A percentile compares a stretch with the other conserved stretches of the same genome.
Conservation (phyloP, 2,329 filamentous ascomycete species). For the Colletotrichum gloeosporioides region DNA sequence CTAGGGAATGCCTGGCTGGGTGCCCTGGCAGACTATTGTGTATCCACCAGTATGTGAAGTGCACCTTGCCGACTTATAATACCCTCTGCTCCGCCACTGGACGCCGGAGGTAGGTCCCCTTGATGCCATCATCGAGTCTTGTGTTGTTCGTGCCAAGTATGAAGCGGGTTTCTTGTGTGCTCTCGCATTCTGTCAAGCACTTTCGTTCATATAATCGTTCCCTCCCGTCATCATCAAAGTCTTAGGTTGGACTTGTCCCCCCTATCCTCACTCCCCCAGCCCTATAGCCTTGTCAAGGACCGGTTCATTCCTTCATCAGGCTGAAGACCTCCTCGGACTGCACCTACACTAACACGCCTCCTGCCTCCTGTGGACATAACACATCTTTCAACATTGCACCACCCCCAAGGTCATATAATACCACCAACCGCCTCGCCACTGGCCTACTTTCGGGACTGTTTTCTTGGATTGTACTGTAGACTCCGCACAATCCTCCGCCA, state of each 20-base stretch:
- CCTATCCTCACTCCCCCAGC: background rate
- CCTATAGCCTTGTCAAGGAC: background rate
- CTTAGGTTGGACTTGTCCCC: background rate
- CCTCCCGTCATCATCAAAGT: background rate
- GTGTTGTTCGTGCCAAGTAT: background rate
- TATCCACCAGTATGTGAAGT: background rate
- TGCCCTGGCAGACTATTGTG: slow-evolving; percentile 1
- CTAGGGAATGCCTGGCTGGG: background rate
- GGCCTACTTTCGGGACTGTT: background rate
- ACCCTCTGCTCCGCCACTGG: background rate
- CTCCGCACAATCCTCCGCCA: background rate
- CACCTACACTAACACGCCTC: background rate
- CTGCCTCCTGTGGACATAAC: background rate
- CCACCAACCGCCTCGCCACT: background rate
- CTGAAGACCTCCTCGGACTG: background rate
- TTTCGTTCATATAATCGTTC: background rate
- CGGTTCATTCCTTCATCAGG: background rate
- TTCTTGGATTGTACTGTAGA: background rate
- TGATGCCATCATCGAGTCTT: background rate
- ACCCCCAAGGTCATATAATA: background rate
- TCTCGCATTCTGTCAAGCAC: background rate
- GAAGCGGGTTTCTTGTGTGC: background rate
- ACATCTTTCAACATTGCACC: background rate
- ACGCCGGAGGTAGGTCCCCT: background rate
- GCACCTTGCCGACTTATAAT: slow-evolving; percentile 8